Base-by-base conservation (phyloP, 2,329 filamentous ascomycete species). In the Xylariaceae sp. region DNA sequence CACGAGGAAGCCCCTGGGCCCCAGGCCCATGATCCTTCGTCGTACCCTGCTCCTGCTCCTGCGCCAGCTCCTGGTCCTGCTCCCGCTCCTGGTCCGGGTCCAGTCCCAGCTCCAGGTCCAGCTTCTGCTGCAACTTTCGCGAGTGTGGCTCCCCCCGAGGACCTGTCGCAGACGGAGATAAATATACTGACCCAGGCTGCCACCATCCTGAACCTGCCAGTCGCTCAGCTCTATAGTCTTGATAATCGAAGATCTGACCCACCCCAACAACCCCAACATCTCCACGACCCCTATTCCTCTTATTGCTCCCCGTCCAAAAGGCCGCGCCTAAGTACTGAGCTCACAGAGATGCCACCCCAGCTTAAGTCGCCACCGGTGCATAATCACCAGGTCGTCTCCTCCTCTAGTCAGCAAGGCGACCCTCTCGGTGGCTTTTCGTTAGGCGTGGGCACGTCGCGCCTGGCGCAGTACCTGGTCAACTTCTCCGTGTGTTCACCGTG, bases 1-100 rank as follows among this genome's bases (percentile, higher is more conserved):
- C 74, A 73, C 62, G 74, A 74, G 66, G 67, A 70, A 65, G 68
- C 72, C 71, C 66, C 66, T 64, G 74, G 73, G 70, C 67, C 71
- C 66, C 70, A 68, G 61, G 66, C 72, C 67, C 73, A 75, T 66
- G 69, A 68, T 68, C 62, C 67, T 58, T 65, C 69, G 23, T 30
- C 23, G 59, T 63, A 67, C 61, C 62, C 68, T 64, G 58, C 58
- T 68, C 7, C 18, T 50, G 4, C 30, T 50, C 23, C 23, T 30
- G 23, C 23, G 13, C 44, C 44, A 42, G 37, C 23, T 30, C 23
- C 4, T 30, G 23, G 23, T 30, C 23, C 23, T 4, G 23, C 23
- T 30, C 62, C 68, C 63, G 58, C 58, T 68, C 8, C 18, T 50
- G 4, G 13, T 50, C 23, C 23, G 4, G 23, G 4, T 3, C 44